Percentiles rank a stretch among this genome's conserved stretches.
These are phyloP conservation scores for Aspergillus udagawae DNA, from an alignment of 2,329 filamentous ascomycete species.

Conservation along the genomic window DNA sequence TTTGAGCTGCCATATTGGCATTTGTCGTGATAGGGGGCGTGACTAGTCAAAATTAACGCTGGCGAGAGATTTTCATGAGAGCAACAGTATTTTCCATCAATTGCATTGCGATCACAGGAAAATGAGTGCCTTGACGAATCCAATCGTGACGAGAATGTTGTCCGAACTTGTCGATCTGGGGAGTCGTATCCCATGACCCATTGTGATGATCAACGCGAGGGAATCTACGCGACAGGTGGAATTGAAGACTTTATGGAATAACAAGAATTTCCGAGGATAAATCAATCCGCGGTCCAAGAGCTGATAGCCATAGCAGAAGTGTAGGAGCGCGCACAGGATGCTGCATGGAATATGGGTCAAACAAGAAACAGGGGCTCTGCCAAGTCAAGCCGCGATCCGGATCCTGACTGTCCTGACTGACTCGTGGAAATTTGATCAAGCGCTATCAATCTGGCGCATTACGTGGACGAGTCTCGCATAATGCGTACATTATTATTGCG, in stretches of 20 bases:
- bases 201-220: not conserved
- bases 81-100: not conserved
- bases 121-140: not conserved
- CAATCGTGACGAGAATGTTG: not conserved
- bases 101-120: not conserved
- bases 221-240: not conserved
- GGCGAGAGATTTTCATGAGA: not conserved
- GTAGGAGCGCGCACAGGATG: too few relatives aligned
- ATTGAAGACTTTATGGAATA: not conserved
- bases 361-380: not conserved
- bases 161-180: not conserved
- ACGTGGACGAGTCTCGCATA: too few relatives aligned
- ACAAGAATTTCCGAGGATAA: not conserved
- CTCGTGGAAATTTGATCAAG: not conserved
- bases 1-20: not conserved
- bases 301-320: not conserved
- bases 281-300: not conserved
- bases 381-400: not conserved
- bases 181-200: too few relatives aligned
- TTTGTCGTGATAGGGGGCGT: not conserved
- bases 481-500: too few relatives aligned
- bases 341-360: not conserved
- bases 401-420: not conserved
- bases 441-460: not conserved
- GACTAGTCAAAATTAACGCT: not conserved